Evolutionary conservation across 176 grass and related monocot genomes (phyloP).

Genomic region (Triticum timopheevii): DNA sequence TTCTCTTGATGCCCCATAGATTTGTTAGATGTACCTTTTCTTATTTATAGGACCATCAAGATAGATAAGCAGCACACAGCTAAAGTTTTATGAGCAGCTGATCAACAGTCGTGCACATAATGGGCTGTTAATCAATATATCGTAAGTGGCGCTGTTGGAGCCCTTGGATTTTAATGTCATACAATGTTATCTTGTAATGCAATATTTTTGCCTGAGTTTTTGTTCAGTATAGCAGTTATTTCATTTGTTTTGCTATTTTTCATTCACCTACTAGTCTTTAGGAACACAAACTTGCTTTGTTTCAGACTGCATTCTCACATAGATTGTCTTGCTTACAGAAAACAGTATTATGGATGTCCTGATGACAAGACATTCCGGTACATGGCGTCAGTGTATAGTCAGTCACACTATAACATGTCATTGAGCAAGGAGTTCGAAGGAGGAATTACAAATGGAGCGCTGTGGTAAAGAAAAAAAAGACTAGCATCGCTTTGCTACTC

Average conservation of each 20-base stretch:
- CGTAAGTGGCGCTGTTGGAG: neutral
- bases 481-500: neutral
- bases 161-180: neutral
- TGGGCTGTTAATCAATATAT: neutral
- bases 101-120: neutral
- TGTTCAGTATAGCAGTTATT: too few relatives aligned
- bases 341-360: conserved; percentile 77
- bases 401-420: conserved; percentile 92
- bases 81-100: neutral
- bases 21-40: neutral
- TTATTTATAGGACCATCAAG: neutral
- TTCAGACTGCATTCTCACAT: conserved; percentile 33
- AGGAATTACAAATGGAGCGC: conserved; percentile 91
- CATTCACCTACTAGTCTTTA: neutral
- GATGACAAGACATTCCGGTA: conserved; percentile 83
- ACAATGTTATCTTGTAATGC: neutral
- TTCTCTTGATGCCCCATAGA: neutral
- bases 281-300: conserved; percentile 8
- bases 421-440: conserved; percentile 92
- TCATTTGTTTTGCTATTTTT: neutral
- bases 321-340: conserved; percentile 58
- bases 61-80: neutral
- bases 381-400: conserved; percentile 91
- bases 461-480: conserved; percentile 55
- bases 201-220: neutral